Percentiles rank a stretch among this genome's conserved stretches.
These are phyloP conservation scores for Isabelozyma pseudorhagii DNA, from an alignment of 805 yeast genomes.

Conservation along the genomic window DNA sequence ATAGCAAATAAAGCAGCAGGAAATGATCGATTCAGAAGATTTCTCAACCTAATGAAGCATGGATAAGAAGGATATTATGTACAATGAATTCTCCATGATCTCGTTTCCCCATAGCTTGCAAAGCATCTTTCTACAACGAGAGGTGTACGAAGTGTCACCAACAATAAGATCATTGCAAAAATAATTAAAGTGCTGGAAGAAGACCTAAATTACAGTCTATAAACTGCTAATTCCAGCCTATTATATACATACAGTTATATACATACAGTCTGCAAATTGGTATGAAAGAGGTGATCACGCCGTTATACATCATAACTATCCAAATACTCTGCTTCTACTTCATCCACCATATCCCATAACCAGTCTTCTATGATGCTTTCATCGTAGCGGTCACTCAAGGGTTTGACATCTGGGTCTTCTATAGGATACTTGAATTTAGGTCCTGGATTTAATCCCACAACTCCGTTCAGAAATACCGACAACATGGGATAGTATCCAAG, in stretches of 20 bases:
- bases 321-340: slow-evolving; percentile 61
- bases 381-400: slow-evolving; percentile 58
- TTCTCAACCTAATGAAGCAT: no score
- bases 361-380: slow-evolving; percentile 78
- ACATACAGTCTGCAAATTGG: slow-evolving; percentile 4
- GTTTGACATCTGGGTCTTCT: slow-evolving; percentile 36
- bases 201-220: no score
- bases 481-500: slow-evolving; percentile 91
- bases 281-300: slow-evolving; percentile 10
- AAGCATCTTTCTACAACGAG: no score
- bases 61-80: no score
- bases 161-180: slow-evolving; percentile 23
- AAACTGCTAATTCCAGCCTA: no score
- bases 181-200: no score
- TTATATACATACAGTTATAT: background rate
- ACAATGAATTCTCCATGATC: no score
- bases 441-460: slow-evolving; percentile 67
- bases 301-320: slow-evolving; percentile 38
- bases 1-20: no score
- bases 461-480: slow-evolving; percentile 77
- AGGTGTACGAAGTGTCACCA: no score
- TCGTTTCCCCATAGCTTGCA: no score
- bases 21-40: no score
- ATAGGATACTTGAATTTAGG: slow-evolving; percentile 54
- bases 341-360: slow-evolving; percentile 81